A percentile compares a stretch with the other conserved stretches of the same genome.
These are phyloP conservation scores for Cordyceps pruinosa DNA, from an alignment of 2,329 filamentous ascomycete genomes.

Conservation along the genomic window DNA sequence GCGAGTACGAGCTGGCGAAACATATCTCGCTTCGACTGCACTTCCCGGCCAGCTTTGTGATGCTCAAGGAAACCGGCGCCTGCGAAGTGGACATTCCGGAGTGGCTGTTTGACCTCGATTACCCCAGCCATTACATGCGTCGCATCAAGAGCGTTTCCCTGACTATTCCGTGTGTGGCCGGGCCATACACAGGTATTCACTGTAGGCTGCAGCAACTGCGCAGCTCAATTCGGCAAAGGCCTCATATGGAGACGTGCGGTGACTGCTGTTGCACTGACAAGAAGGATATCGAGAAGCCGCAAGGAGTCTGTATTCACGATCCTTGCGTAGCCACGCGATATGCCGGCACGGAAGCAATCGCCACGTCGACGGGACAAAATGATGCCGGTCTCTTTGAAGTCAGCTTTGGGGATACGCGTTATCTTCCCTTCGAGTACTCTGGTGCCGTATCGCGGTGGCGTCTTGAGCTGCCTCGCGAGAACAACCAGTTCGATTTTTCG, in stretches of 20 bases:
- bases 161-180: constrained; percentile 24
- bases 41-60: constrained; percentile 8
- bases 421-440: constrained; percentile 31
- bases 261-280: constrained; percentile 1
- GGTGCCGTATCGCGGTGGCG: constrained; percentile 28
- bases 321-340: constrained; percentile 4
- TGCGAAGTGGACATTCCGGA: constrained; percentile 24
- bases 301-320: neutral
- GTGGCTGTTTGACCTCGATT: constrained; percentile 30
- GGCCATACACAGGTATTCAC: constrained; percentile 23
- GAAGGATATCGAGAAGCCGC: neutral
- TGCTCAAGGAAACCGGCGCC: constrained; percentile 8
- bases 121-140: constrained; percentile 33
- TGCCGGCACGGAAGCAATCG: constrained; percentile 12
- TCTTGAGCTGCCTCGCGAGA: constrained; percentile 22
- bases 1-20: constrained; percentile 13
- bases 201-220: constrained; percentile 4
- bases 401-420: constrained; percentile 23
- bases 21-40: constrained; percentile 12
- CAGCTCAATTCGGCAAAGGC: constrained; percentile 3
- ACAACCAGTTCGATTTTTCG: constrained; percentile 26
- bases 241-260: neutral
- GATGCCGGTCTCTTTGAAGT: constrained; percentile 31
- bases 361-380: constrained; percentile 7
- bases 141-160: constrained; percentile 27